phyloP scores from a whole-genome alignment of 169 alveolate genomes.

The Eimeria necatrix region DNA sequence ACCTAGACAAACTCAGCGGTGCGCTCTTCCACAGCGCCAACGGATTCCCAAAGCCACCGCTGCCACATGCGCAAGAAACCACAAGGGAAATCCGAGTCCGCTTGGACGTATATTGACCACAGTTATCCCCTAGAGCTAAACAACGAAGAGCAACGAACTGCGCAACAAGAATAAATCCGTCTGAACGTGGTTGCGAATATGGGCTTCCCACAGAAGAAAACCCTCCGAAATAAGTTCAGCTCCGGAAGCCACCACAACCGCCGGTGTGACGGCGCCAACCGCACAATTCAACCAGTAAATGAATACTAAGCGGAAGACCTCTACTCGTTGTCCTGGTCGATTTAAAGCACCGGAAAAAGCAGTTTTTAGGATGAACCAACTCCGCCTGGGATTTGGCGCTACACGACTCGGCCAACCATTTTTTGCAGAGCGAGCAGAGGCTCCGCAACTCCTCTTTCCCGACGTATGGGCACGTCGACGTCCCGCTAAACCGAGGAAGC shows the following conservation, averaged over 20 bases:
- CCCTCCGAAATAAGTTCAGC: conserved; percentile 8
- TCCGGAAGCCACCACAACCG: background rate
- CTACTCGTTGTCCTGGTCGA: background rate
- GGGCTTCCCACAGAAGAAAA: conserved; percentile 29
- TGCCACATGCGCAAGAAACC: too few relatives aligned
- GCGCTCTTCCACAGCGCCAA: too few relatives aligned
- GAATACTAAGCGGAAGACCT: background rate
- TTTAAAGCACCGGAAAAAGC: background rate
- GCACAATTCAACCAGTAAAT: background rate
- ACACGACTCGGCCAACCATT: conserved; percentile 66
- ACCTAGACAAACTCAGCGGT: too few relatives aligned
- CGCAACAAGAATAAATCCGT: background rate
- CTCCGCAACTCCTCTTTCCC: conserved; percentile 37
- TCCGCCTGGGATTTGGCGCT: conserved; percentile 72
- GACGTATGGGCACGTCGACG: background rate
- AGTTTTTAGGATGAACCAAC: conserved; percentile 35
- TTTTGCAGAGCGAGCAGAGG: conserved; percentile 67
- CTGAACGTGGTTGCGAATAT: conserved; percentile 26
- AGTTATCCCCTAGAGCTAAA: background rate
- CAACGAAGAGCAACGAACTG: background rate
- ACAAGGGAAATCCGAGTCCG: too few relatives aligned
- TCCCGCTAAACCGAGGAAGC: conserved; percentile 32
- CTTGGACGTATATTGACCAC: too few relatives aligned
- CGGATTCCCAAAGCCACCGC: too few relatives aligned
- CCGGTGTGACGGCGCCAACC: conserved; percentile 13